Base-by-base conservation (phyloP, 495 filamentous ascomycete genomes). In the Neurospora sp. region DNA sequence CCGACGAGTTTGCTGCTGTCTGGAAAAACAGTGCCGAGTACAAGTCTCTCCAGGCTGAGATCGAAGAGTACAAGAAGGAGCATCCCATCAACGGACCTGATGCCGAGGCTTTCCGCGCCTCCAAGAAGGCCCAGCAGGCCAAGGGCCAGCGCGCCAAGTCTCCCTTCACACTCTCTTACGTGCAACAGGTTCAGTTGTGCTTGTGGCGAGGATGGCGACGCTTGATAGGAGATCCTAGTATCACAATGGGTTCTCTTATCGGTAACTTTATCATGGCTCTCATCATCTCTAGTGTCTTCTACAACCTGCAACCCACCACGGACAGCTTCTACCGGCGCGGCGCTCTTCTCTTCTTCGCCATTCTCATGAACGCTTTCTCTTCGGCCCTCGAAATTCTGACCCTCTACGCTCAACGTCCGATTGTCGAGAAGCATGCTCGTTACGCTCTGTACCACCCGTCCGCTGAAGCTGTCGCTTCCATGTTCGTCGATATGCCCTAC, bases 381-480 rank as follows among this genome's bases (percentile, higher is more conserved):
- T 91, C 88, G 77, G 86, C 90, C 71, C 83, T 96, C 36, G 94
- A 97, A 79, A 93, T 94, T 80, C 82, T 97, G 38, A 94, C 92
- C 7, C 86, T 97, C 5, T 97, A 93, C 80, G 88, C 91, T 24
- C 94, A 97, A 87, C 89, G 94, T 17, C 89, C 92, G 1, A 97
- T 98, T 77, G 93, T 98, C 72, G 94, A 97, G 78, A 98, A 98
- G 78, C 94, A 98, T 77, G 83, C 85, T 71, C 90, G 91, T 74
- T 98, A 97, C 79, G 94, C 94, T n/a, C 84, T 97, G 28, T 97
- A 97, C 77, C 94, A 97, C 78, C 92, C 94, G 1, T 93, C 92
- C 5, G 90, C 94, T 17, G 94, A 97, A 83, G 93, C 94, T 3
- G 86, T 96, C 70, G 89, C 94, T 3, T 93, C 91, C 15, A 93